phyloP scores from a whole-genome alignment of 2,329 filamentous ascomycete genomes.

The Aspergillus sp. region DNA sequence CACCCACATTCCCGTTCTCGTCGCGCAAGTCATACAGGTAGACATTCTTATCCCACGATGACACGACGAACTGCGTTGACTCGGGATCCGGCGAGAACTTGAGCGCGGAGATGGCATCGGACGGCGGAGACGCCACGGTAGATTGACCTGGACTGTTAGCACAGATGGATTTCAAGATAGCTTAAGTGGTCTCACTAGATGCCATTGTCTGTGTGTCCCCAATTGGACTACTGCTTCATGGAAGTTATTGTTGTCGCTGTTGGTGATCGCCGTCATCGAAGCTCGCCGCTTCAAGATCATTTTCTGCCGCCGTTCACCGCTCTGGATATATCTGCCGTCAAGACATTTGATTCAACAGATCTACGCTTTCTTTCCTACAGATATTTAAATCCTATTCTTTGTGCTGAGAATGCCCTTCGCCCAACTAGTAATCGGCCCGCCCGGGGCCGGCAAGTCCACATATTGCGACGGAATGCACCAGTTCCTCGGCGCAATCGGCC shows the following conservation, averaged over 20 bases:
- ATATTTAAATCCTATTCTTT: conserved; percentile 1
- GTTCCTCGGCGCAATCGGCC: conserved; percentile 90
- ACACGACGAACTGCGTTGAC: conserved; percentile 72
- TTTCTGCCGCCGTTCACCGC: conserved; percentile 29
- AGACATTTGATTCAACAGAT: background rate
- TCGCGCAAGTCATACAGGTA: conserved; percentile 73
- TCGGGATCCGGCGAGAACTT: conserved; percentile 71
- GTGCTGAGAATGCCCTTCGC: conserved; percentile 45
- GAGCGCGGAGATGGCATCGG: conserved; percentile 78
- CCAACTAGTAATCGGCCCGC: conserved; percentile 89
- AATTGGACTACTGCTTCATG: conserved; percentile 1
- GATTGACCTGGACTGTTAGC: conserved; percentile 53
- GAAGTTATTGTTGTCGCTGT: conserved; percentile 11
- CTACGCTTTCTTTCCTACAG: background rate
- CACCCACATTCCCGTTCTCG: conserved; percentile 46
- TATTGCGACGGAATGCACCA: conserved; percentile 99
- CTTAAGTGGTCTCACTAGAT: conserved; percentile 28
- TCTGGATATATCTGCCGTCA: conserved; percentile 18
- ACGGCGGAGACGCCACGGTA: conserved; percentile 71
- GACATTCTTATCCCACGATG: conserved; percentile 88
- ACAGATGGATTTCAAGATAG: background rate
- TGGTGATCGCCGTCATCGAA: conserved; percentile 15
- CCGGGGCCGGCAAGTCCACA: conserved; percentile 91
- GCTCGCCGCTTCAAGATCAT: conserved; percentile 17
- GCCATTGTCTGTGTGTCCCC: conserved; percentile 25